A percentile compares a stretch with the other conserved stretches of the same genome.
phyloP scores from a whole-genome alignment of 1,284 basidiomycete genomes.

The Irpex rosettiformis region DNA sequence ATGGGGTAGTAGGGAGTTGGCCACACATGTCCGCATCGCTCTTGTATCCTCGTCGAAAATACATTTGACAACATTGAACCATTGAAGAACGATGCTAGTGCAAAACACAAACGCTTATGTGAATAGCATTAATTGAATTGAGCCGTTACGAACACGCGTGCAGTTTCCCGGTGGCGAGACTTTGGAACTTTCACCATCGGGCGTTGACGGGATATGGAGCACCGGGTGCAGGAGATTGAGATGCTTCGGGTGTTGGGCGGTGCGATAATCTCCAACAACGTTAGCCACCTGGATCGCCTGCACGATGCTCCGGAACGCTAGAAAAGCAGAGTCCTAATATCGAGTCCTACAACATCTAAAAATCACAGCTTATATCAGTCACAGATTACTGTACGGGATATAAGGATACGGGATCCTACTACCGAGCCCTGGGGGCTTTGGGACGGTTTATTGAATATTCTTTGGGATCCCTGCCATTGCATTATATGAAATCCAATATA shows the following conservation, averaged over 20 bases:
- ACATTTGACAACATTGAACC: background rate
- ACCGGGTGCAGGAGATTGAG: background rate
- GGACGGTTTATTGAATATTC: too few species aligned
- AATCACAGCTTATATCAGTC: too few species aligned
- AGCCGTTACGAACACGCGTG: background rate
- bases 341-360: too few species aligned
- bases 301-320: background rate
- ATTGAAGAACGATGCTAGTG: background rate
- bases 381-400: too few species aligned
- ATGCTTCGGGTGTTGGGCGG: background rate
- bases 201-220: background rate
- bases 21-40: background rate
- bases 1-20: background rate
- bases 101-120: background rate
- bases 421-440: too few species aligned
- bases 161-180: background rate
- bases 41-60: background rate
- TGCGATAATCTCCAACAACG: background rate
- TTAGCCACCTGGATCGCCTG: background rate
- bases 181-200: background rate
- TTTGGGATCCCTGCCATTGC: too few species aligned
- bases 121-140: background rate
- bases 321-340: too few species aligned
- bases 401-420: too few species aligned
- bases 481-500: too few species aligned